These are phyloP conservation scores for Kurtzmaniella quercitrusa DNA, from an alignment of 1,139 yeast species.

Conservation along the genomic window DNA sequence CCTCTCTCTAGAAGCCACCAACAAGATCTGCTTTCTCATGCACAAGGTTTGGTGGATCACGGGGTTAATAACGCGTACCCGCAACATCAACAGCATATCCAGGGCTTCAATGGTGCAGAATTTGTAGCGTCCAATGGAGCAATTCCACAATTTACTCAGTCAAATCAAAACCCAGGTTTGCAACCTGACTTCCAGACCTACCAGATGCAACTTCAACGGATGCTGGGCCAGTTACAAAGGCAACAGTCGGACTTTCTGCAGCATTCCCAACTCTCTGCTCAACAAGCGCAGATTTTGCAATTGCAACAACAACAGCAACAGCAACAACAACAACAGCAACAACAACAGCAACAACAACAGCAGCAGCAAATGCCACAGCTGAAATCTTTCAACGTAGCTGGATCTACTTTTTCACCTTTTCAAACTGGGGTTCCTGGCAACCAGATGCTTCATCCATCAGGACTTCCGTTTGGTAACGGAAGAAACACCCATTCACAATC, in stretches of 20 bases:
- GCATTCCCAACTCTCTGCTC: slow-evolving; percentile 4
- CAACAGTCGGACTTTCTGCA: slow-evolving; percentile 14
- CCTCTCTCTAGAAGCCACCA: slow-evolving; percentile 12
- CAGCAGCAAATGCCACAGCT: slow-evolving; percentile 9
- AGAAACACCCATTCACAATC: slow-evolving; percentile 37
- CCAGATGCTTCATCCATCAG: slow-evolving; percentile 20
- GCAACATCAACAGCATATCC: slow-evolving; percentile 12
- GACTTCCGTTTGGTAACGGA: neutral
- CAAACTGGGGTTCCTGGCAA: slow-evolving; percentile 9
- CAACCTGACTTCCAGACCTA: slow-evolving; percentile 6
- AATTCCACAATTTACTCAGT: neutral
- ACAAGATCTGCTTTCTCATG: neutral
- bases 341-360: slow-evolving; percentile 9
- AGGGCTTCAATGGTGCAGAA: slow-evolving; percentile 1
- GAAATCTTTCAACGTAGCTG: slow-evolving; percentile 3
- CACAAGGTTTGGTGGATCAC: neutral
- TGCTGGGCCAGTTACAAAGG: slow-evolving; percentile 12
- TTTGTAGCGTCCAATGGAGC: neutral
- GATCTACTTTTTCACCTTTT: slow-evolving; percentile 2
- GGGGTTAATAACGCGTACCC: slow-evolving; percentile 12
- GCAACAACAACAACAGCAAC: slow-evolving; percentile 20
- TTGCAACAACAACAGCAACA: slow-evolving; percentile 10
- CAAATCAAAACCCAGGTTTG: neutral
- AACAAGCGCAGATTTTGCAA: slow-evolving; percentile 1
- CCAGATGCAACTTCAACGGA: slow-evolving; percentile 13